These are phyloP conservation scores for Uromyces viciae-fabae DNA, from an alignment of 1,284 basidiomycete genomes.

Conservation along the genomic window DNA sequence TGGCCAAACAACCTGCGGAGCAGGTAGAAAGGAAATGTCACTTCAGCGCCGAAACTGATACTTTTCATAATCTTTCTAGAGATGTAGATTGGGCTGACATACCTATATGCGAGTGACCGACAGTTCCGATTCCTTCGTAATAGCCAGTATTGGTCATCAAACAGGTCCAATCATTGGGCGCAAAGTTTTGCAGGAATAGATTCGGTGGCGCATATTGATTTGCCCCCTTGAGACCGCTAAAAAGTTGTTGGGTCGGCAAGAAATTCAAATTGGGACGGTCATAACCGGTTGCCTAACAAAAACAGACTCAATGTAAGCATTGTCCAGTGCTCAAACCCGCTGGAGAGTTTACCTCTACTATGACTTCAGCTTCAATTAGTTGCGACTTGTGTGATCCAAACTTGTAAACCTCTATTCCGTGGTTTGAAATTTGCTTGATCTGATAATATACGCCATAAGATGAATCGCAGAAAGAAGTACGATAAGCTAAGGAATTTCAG, in stretches of 20 bases:
- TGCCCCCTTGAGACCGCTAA: neutral
- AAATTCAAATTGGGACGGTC: constrained; percentile 18
- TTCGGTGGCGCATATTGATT: constrained; percentile 32
- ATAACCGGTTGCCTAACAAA: constrained; percentile 34
- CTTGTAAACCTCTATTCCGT: neutral
- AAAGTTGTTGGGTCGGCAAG: constrained; percentile 7
- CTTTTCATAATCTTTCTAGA: neutral
- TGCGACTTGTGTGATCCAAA: neutral
- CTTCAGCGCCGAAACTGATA: no score
- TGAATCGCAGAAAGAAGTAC: neutral
- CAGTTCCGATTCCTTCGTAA: constrained; percentile 16
- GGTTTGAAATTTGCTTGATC: constrained; percentile 4
- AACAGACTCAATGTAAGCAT: neutral
- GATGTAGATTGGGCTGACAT: neutral
- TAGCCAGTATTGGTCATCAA: constrained; percentile 38
- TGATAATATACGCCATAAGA: no score
- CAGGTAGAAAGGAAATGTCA: neutral
- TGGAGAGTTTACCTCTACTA: constrained; percentile 25
- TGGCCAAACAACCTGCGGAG: constrained; percentile 27
- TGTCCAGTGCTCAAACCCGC: no score
- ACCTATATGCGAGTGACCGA: constrained; percentile 41
- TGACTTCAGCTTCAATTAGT: constrained; percentile 21
- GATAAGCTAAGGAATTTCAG: neutral
- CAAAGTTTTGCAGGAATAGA: constrained; percentile 30
- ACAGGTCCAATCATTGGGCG: constrained; percentile 19